phyloP scores from a whole-genome alignment of 176 grass and related monocot genomes.

The Aechmea fasciata region DNA sequence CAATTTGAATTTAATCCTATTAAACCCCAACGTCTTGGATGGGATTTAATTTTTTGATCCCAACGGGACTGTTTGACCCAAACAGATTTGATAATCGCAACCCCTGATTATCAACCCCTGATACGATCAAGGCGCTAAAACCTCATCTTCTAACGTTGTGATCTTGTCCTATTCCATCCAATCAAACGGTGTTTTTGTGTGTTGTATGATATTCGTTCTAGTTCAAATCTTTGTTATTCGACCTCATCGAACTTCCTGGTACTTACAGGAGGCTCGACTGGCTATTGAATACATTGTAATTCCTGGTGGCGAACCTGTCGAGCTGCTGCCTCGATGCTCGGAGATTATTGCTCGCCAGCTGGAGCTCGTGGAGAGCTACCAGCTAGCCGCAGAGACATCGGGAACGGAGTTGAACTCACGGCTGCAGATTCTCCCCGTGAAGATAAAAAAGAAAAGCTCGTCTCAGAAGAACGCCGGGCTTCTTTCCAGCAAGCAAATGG shows the following conservation, averaged over 20 bases:
- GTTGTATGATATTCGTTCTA: too few relatives aligned
- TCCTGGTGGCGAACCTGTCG: constrained; percentile 77
- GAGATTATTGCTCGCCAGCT: constrained; percentile 91
- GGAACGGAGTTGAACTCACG: constrained; percentile 77
- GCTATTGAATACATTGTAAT: constrained; percentile 98
- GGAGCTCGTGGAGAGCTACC: constrained; percentile 94
- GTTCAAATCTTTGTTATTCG: not conserved
- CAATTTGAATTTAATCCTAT: too few relatives aligned
- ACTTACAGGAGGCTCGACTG: constrained; percentile 63
- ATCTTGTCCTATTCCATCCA: too few relatives aligned
- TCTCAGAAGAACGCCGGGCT: constrained; percentile 10
- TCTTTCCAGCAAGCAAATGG: constrained; percentile 30
- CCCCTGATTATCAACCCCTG: too few relatives aligned
- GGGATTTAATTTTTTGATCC: too few relatives aligned
- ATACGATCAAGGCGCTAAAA: too few relatives aligned
- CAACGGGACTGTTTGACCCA: too few relatives aligned
- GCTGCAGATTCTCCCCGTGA: constrained; percentile 92
- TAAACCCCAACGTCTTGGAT: too few relatives aligned
- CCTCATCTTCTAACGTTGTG: too few relatives aligned
- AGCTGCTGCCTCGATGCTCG: constrained; percentile 91
- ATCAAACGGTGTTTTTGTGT: too few relatives aligned
- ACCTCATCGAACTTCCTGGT: not conserved
- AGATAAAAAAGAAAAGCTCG: constrained; percentile 53
- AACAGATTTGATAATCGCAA: too few relatives aligned
- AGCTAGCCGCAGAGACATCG: constrained; percentile 79